These are phyloP conservation scores for Colletotrichum caudatum DNA, from an alignment of 2,329 filamentous ascomycete species.

Conservation along the genomic window DNA sequence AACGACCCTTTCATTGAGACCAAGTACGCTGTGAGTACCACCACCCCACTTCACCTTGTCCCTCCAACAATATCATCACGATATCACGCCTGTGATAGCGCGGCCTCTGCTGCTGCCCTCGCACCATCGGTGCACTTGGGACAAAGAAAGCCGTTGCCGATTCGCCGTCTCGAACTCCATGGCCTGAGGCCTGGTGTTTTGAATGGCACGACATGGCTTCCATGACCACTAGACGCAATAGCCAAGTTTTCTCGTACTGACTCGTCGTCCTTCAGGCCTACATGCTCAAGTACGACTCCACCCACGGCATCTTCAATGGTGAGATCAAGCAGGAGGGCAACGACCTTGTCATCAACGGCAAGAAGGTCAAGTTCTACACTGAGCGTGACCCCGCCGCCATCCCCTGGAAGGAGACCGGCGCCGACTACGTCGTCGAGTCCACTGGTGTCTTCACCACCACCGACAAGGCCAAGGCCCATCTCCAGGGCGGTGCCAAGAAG, in stretches of 20 bases:
- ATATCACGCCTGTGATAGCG: background rate
- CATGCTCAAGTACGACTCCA: constrained; percentile 99
- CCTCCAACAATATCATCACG: constrained; percentile 10
- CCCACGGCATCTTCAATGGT: constrained; percentile 97
- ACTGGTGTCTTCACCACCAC: constrained; percentile 99
- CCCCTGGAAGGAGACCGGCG: constrained; percentile 88
- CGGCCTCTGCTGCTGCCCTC: background rate
- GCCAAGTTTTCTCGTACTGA: constrained; percentile 16
- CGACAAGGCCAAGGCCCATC: constrained; percentile 93
- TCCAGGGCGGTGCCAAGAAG: constrained; percentile 98
- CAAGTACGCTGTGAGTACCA: constrained; percentile 88
- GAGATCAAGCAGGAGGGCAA: constrained; percentile 78
- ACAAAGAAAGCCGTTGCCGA: background rate
- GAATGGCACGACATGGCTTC: background rate
- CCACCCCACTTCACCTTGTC: constrained; percentile 17
- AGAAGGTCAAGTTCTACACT: constrained; percentile 93
- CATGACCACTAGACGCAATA: constrained; percentile 18
- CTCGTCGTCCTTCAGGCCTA: constrained; percentile 74
- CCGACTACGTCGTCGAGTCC: constrained; percentile 96
- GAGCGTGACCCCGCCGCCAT: constrained; percentile 92
- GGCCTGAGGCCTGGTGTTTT: no score
- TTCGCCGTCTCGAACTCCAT: background rate
- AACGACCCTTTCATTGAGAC: constrained; percentile 99
- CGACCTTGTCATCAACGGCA: constrained; percentile 90
- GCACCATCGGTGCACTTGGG: background rate